Evolutionary conservation across 192 early-diverging fungal species (phyloP), one percentile per base, ranked within the genome.

Genomic region (Gigaspora rosea): DNA sequence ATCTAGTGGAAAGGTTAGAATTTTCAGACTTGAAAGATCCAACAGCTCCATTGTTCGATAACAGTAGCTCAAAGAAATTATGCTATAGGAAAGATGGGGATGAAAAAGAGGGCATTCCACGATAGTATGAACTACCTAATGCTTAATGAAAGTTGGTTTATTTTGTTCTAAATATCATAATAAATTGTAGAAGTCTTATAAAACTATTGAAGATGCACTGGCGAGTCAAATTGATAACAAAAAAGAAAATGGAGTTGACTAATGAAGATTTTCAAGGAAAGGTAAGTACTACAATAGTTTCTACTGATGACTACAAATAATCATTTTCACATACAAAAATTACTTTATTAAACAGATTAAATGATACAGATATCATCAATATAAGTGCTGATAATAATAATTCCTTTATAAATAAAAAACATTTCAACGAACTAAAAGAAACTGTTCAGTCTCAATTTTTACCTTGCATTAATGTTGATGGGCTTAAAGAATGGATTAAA

Each of bases 221-320:
- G 65, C 3, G 47, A 49, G 46, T 67, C n/a, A n/a, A 61, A 61
- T 61, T n/a, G 58, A 61, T 54, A 54, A 16, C 58, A 3, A 61
- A 27, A n/a, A 13, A 61, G n/a, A 18, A 61, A 61, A 27, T 27
- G 22, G 58, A 61, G 58, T 27, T 61, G 22, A 27, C 18, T 61
- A 61, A 61, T 61, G 58, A 61, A 61, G 22, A 61, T n/a, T 61
- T n/a, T 61, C 22, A 3, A 61, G 32, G 20, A 61, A 61, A 61
- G 58, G 58, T 61, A 61, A 3, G 41, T 41, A 41, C 58, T 61
- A 61, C 58, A 61, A 61, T 61, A 22, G 32, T 61, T 61, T 61
- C 20, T 61, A 27, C n/a, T 32, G 58, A 61, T 61, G 58, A 61
- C 22, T n/a, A 61, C n/a, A 61, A 61, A 61, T 61, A 61, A 61